Evolutionary conservation across 805 yeast species (phyloP), one percentile per base, ranked within the genome.

Genomic region (Yarrowia osloensis): DNA sequence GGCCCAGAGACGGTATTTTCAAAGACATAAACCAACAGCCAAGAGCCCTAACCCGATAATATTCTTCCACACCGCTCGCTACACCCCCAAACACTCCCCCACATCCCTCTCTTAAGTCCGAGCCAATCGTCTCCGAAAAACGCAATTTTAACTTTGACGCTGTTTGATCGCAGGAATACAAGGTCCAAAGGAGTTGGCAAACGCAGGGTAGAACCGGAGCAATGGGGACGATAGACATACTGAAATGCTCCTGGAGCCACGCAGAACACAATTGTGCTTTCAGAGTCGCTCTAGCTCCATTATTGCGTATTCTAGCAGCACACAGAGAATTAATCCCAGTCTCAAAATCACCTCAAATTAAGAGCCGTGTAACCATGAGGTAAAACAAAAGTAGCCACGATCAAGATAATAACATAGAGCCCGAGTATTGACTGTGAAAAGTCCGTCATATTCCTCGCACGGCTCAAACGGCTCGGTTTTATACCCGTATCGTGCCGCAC

Each of bases 71-170:
- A 21, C 0, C 21, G 12, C 26, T 12, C 37, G 4, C 33, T 28
- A 7, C 15, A 15, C 8, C 57, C 28, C 31, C 21, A 31, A 22
- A 2, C 13, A 3, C 15, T 8, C 42, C 7, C 29, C 22, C 17
- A n/a, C 26, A 39, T 3, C 19, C 15, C 35, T 6, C 17, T 52
- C 37, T 40, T 57, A 57, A 40, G 49, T 57, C 63, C 49, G 63
- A 40, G 63, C 63, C 63, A 57, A 57, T 57, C 62, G 46, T 39
- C 44, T 54, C 62, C 62, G 62, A 54, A 54, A 39, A 54, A 54
- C 46, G 46, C 46, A 39, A 54, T 54, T 54, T 54, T 8, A 54
- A 19, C 33, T 54, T 28, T 28, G 31, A 11, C 33, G 35, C 47
- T 54, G 62, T 54, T 54, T 35, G 59, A 37, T 35, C 35, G 35